These are phyloP conservation scores for Rhodotorula babjevae DNA, from an alignment of 768 basidiomycete genomes.

Conservation along the genomic window DNA sequence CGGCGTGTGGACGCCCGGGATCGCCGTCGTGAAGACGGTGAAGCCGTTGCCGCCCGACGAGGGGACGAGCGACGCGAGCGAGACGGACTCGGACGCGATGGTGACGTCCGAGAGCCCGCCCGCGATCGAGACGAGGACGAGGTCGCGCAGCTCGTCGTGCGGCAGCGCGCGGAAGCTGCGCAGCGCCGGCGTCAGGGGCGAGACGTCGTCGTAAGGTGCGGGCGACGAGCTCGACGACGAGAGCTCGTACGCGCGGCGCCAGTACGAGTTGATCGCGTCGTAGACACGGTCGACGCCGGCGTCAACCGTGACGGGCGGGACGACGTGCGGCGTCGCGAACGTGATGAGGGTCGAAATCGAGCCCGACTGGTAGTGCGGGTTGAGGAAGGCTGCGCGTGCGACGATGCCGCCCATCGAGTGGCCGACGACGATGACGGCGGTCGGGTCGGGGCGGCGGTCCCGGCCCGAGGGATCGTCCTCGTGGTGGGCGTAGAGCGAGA, in stretches of 20 bases:
- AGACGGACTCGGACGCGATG: slow-evolving; percentile 85
- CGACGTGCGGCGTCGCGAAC: slow-evolving; percentile 88
- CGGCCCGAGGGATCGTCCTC: neutral
- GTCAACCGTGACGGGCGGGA: slow-evolving; percentile 86
- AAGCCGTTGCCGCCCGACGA: slow-evolving; percentile 53
- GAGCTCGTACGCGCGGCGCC: slow-evolving; percentile 54
- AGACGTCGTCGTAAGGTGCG: neutral
- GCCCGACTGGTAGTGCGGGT: slow-evolving; percentile 46
- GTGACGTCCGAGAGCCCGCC: slow-evolving; percentile 88
- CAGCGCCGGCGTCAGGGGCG: neutral
- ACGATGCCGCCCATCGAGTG: slow-evolving; percentile 98
- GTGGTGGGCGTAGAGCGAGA: slow-evolving; percentile 60
- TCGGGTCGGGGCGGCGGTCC: slow-evolving; percentile 45
- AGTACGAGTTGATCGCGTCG: slow-evolving; percentile 42
- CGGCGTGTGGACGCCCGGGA: slow-evolving; percentile 90
- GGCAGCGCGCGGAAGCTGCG: neutral
- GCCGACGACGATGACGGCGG: slow-evolving; percentile 70
- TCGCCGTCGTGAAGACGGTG: slow-evolving; percentile 69
- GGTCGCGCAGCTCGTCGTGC: slow-evolving; percentile 4
- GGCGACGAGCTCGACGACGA: slow-evolving; percentile 44
- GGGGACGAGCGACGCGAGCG: slow-evolving; percentile 54
- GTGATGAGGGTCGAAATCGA: slow-evolving; percentile 74
- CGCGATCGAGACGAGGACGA: slow-evolving; percentile 66
- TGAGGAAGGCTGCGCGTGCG: slow-evolving; percentile 70
- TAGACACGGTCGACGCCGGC: slow-evolving; percentile 72